Conservation (phyloP, 768 basidiomycete species). For the Rhodotorula graminis region DNA sequence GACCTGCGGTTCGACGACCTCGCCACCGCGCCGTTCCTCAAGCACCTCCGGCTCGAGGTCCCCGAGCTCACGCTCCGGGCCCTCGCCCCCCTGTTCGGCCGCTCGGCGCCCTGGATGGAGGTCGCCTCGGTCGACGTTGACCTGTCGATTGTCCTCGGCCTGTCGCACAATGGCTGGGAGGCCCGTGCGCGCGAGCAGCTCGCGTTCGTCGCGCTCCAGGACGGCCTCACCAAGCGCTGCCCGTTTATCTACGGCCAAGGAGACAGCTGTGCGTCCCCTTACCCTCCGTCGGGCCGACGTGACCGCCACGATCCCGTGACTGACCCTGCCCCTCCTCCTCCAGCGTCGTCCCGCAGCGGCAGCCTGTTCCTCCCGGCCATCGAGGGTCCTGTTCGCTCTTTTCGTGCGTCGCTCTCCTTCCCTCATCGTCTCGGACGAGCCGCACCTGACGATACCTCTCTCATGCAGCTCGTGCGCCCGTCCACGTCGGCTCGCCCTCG, state of each 20-base stretch:
- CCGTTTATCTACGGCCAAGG: slow-evolving; percentile 15
- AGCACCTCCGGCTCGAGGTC: slow-evolving; percentile 42
- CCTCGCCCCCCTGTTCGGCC: slow-evolving; percentile 26
- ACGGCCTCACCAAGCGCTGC: slow-evolving; percentile 56
- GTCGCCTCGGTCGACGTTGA: slow-evolving; percentile 33
- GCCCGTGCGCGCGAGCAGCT: slow-evolving; percentile 56
- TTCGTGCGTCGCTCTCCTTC: too few species aligned
- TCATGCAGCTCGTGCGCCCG: too few species aligned
- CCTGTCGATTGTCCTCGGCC: slow-evolving; percentile 61
- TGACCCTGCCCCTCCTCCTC: too few species aligned
- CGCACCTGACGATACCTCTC: too few species aligned
- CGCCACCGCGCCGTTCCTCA: slow-evolving; percentile 63
- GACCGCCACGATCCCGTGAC: neutral
- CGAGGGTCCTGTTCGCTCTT: neutral
- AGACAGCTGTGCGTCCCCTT: neutral
- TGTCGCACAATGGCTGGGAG: slow-evolving; percentile 58
- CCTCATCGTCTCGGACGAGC: too few species aligned
- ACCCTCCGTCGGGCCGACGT: too few species aligned
- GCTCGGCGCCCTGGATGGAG: slow-evolving; percentile 35
- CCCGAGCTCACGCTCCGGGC: slow-evolving; percentile 7
- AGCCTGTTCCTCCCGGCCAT: slow-evolving; percentile 9
- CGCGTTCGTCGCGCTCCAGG: slow-evolving; percentile 66
- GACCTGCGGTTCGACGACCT: slow-evolving; percentile 68
- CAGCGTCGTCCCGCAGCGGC: neutral
- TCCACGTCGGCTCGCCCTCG: too few species aligned